Conservation (phyloP, 129 eudicot species). For the Pseudognaphalium luteoalbum region DNA sequence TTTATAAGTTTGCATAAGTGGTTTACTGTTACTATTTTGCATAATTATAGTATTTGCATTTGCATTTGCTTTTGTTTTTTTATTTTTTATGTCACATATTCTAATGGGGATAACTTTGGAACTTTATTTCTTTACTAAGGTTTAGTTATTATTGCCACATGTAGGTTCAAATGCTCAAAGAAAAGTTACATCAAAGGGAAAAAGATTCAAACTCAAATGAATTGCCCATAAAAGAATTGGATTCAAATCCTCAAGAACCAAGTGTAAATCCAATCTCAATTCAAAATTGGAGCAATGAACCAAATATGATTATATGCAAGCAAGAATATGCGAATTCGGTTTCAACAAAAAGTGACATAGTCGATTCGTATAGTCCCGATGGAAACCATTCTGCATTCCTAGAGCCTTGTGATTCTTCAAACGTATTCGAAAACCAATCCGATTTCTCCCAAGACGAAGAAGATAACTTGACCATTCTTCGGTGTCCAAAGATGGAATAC, state of each 20-base stretch:
- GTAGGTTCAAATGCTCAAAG: slow-evolving; percentile 55
- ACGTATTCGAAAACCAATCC: slow-evolving; percentile 45
- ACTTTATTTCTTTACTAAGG: not conserved
- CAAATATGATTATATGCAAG: slow-evolving; percentile 39
- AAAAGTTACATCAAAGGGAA: slow-evolving; percentile 41
- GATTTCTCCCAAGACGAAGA: slow-evolving; percentile 69
- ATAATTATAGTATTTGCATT: not conserved
- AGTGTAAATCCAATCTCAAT: slow-evolving; percentile 28
- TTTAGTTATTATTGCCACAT: not conserved
- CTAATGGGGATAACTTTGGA: slow-evolving; percentile 1
- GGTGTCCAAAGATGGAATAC: slow-evolving; percentile 59
- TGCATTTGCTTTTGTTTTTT: not conserved
- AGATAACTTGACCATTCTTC: slow-evolving; percentile 50
- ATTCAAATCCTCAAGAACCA: slow-evolving; percentile 35
- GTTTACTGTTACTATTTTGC: too few relatives aligned
- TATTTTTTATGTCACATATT: not conserved
- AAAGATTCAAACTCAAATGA: slow-evolving; percentile 34
- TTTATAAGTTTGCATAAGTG: too few relatives aligned
- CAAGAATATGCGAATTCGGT: slow-evolving; percentile 69
- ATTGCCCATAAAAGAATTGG: slow-evolving; percentile 30
- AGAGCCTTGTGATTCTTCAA: slow-evolving; percentile 60
- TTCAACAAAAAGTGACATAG: slow-evolving; percentile 69
- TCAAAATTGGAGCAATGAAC: slow-evolving; percentile 26
- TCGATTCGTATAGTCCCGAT: slow-evolving; percentile 73
- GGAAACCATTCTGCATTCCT: slow-evolving; percentile 45